Percentiles rank a stretch among this genome's conserved stretches.
These are phyloP conservation scores for Fusarium cyanostomum DNA, from an alignment of 2,329 filamentous ascomycete species.

Conservation along the genomic window DNA sequence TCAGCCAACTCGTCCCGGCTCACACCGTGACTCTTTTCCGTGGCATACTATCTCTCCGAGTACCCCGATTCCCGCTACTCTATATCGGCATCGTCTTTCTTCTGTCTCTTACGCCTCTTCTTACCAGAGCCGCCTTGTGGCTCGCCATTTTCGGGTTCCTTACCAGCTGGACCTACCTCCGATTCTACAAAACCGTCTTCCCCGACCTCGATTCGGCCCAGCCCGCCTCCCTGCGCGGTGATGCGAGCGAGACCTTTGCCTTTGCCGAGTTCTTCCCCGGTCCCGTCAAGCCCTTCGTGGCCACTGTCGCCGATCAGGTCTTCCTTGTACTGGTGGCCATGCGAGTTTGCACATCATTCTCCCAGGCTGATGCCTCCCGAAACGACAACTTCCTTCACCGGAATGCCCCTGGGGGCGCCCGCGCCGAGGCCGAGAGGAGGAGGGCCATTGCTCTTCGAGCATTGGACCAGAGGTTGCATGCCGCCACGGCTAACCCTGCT, in stretches of 20 bases:
- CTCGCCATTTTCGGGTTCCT: constrained; percentile 84
- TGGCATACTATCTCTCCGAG: constrained; percentile 86
- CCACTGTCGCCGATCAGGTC: constrained; percentile 71
- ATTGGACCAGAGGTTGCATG: constrained; percentile 88
- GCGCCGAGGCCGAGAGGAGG: constrained; percentile 91
- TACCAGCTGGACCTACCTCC: constrained; percentile 92
- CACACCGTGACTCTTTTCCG: constrained; percentile 96
- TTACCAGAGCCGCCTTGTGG: constrained; percentile 78
- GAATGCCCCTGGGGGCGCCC: constrained; percentile 72
- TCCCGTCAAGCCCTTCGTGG: constrained; percentile 79
- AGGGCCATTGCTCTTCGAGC: constrained; percentile 90
- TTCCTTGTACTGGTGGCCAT: constrained; percentile 80
- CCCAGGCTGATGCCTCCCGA: constrained; percentile 79
- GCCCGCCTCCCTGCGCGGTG: constrained; percentile 75
- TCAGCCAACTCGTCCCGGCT: constrained; percentile 96
- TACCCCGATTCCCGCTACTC: constrained; percentile 76
- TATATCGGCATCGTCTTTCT: constrained; percentile 79
- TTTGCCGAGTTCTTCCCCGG: constrained; percentile 97
- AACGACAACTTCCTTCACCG: constrained; percentile 67
- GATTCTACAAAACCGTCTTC: constrained; percentile 87
- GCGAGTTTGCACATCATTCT: constrained; percentile 85
- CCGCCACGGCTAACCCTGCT: constrained; percentile 70
- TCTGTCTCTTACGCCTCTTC: constrained; percentile 64
- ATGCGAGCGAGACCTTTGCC: constrained; percentile 95
- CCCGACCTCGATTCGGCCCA: constrained; percentile 73